Percentiles rank a stretch among this genome's conserved stretches.
These are phyloP conservation scores for Grigorovia humatica DNA, from an alignment of 805 yeast species.

Conservation along the genomic window DNA sequence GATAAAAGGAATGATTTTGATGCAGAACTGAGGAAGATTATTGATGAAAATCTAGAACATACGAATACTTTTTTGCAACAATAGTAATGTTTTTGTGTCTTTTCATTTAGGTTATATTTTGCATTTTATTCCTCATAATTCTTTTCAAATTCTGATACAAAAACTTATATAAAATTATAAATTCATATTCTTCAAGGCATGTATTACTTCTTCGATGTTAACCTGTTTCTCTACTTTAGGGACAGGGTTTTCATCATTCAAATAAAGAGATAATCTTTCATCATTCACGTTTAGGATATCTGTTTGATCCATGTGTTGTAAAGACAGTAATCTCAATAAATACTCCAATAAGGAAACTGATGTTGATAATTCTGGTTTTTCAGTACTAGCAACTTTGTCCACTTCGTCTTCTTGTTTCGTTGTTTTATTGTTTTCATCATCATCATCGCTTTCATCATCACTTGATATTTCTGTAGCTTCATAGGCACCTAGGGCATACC, in stretches of 20 bases:
- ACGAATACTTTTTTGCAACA: neutral
- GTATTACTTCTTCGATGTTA: slow-evolving; percentile 3
- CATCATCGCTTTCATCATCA: slow-evolving; percentile 19
- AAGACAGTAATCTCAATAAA: slow-evolving; percentile 44
- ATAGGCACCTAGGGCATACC: slow-evolving; percentile 44
- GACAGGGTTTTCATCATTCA: slow-evolving; percentile 42
- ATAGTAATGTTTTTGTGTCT: neutral
- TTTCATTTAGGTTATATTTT: neutral
- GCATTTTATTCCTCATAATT: too few species aligned
- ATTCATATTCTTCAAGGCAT: slow-evolving; percentile 3
- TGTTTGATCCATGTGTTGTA: slow-evolving; percentile 50
- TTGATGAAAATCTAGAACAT: neutral
- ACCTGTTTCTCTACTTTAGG: slow-evolving; percentile 3
- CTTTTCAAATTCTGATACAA: neutral
- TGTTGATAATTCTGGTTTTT: slow-evolving; percentile 9
- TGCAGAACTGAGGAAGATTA: neutral
- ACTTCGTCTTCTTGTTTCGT: slow-evolving; percentile 24
- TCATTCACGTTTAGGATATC: slow-evolving; percentile 49
- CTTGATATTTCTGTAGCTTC: slow-evolving; percentile 18
- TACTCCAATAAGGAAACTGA: slow-evolving; percentile 55
- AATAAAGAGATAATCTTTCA: slow-evolving; percentile 50
- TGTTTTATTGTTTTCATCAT: slow-evolving; percentile 18
- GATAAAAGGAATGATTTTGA: neutral
- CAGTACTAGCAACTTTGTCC: slow-evolving; percentile 4
- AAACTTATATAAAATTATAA: neutral